Conservation (phyloP, 129 eudicot genomes). For the Tagetes erecta region DNA sequence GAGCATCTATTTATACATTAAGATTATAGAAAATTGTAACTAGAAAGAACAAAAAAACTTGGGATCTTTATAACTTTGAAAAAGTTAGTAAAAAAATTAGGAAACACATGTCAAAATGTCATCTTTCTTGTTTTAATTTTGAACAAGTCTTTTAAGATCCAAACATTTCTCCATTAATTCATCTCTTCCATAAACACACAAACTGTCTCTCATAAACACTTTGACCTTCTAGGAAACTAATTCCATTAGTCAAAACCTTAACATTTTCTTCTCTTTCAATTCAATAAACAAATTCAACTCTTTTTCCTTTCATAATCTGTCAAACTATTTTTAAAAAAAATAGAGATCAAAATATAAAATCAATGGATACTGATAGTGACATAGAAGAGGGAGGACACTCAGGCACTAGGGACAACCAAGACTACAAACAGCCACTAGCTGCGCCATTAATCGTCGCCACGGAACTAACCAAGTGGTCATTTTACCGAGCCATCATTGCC, state of each 20-base stretch:
- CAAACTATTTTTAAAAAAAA: not conserved
- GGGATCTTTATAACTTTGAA: too few species aligned
- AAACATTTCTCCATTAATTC: constrained; percentile 29
- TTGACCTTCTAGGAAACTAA: constrained; percentile 27
- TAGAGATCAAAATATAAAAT: not conserved
- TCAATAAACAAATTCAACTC: constrained; percentile 20
- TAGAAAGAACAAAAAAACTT: too few species aligned
- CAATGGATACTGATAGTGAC: constrained; percentile 34
- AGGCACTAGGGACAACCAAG: constrained; percentile 12
- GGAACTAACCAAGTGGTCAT: constrained; percentile 62
- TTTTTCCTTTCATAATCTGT: constrained; percentile 18
- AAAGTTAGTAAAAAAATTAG: not conserved
- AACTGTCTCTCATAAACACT: constrained; percentile 11
- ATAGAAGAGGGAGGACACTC: constrained; percentile 30
- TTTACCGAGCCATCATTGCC: constrained; percentile 59
- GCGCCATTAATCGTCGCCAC: constrained; percentile 41
- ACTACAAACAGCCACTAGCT: constrained; percentile 54
- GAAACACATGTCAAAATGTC: constrained; percentile 24
- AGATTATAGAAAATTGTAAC: too few species aligned
- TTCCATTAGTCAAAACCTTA: constrained; percentile 33
- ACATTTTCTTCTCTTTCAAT: constrained; percentile 9
- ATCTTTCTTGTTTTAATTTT: not conserved
- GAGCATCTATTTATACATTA: too few species aligned
- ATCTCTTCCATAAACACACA: constrained; percentile 34
- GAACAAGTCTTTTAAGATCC: constrained; percentile 38